phyloP scores from a whole-genome alignment of 1,139 yeast species.

The Diutina pseudorugosa region DNA sequence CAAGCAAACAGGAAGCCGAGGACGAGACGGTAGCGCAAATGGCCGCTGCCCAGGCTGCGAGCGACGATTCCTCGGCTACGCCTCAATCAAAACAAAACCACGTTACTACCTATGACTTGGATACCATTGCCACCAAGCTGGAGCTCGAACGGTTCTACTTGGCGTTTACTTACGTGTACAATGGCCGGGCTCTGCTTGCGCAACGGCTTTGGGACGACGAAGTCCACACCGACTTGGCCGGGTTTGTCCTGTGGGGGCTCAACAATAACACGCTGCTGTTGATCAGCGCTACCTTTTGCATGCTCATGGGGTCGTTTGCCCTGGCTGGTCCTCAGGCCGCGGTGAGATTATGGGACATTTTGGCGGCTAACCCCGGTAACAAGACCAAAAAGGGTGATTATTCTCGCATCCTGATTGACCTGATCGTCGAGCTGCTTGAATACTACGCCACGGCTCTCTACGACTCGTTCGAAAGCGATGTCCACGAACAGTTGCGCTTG shows the following conservation, averaged over 20 bases:
- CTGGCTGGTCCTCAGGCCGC: conserved; percentile 38
- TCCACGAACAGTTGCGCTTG: conserved; percentile 18
- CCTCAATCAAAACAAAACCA: background rate
- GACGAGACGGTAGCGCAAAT: background rate
- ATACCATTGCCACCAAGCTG: background rate
- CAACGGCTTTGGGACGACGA: conserved; percentile 63
- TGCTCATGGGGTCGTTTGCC: conserved; percentile 66
- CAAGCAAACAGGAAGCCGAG: conserved; percentile 16
- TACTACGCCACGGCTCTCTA: conserved; percentile 44
- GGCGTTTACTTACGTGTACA: conserved; percentile 60
- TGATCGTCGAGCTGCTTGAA: conserved; percentile 43
- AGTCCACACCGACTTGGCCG: conserved; percentile 30
- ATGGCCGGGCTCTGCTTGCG: conserved; percentile 47
- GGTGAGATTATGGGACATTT: conserved; percentile 28
- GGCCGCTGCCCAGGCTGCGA: background rate
- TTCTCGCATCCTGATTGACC: conserved; percentile 44
- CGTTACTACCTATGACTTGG: background rate
- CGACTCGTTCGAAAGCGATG: conserved; percentile 26
- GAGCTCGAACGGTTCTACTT: conserved; percentile 76
- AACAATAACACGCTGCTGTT: conserved; percentile 67
- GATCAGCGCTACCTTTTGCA: conserved; percentile 72
- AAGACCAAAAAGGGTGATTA: conserved; percentile 22
- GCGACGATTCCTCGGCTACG: background rate
- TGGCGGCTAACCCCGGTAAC: conserved; percentile 15
- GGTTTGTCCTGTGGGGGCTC: conserved; percentile 83